Percentiles rank a stretch among this genome's conserved stretches.
Evolutionary conservation across 2,329 filamentous ascomycete species (phyloP).

Genomic region (Pseudocercospora musae): DNA sequence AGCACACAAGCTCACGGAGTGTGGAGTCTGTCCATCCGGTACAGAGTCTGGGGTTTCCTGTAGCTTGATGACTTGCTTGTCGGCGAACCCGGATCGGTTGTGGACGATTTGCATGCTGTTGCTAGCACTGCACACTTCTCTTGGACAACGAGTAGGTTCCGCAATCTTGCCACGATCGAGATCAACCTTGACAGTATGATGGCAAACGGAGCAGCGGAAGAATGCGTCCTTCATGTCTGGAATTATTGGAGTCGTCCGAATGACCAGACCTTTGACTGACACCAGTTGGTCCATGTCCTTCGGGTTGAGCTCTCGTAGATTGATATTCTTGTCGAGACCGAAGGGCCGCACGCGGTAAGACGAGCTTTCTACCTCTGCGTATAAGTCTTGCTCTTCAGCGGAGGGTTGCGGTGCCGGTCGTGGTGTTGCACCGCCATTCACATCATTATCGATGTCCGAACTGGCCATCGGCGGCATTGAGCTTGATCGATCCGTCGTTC

Average conservation of each 20-base stretch:
- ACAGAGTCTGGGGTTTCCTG: constrained; percentile 96
- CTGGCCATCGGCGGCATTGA: constrained; percentile 75
- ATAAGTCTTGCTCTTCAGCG: constrained; percentile 60
- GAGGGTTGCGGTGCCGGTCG: constrained; percentile 36
- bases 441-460: constrained; percentile 61
- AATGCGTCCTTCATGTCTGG: constrained; percentile 99
- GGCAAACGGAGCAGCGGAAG: constrained; percentile 92
- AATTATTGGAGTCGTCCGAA: constrained; percentile 91
- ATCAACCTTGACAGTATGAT: constrained; percentile 83
- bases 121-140: constrained; percentile 72
- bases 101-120: constrained; percentile 99
- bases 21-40: constrained; percentile 92
- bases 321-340: constrained; percentile 80
- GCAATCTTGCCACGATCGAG: constrained; percentile 95
- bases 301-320: constrained; percentile 90
- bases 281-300: constrained; percentile 96
- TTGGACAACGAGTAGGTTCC: constrained; percentile 86
- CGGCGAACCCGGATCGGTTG: constrained; percentile 89
- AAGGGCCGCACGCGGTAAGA: constrained; percentile 86
- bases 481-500: constrained; percentile 48
- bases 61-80: constrained; percentile 98
- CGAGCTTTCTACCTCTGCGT: constrained; percentile 72
- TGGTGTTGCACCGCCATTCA: constrained; percentile 29
- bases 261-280: constrained; percentile 91
- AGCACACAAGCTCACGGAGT: constrained; percentile 92